Evolutionary conservation across 2,329 filamentous ascomycete species (phyloP).

Genomic region (Cordyceps farinosa): DNA sequence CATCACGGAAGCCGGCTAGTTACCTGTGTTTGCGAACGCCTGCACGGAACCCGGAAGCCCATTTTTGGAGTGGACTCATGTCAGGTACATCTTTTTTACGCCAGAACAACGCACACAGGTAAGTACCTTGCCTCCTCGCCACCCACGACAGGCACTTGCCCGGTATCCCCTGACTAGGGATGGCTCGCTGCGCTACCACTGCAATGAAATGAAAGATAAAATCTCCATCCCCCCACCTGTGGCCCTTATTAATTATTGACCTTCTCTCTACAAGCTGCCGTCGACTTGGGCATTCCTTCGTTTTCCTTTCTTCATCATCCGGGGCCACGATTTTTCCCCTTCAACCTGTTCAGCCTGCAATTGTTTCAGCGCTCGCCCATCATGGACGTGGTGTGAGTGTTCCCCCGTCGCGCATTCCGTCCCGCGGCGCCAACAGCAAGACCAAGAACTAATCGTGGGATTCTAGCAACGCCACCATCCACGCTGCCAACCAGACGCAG

Average conservation of each 20-base stretch:
- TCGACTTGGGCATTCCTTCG: conserved; percentile 2
- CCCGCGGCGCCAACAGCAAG: background rate
- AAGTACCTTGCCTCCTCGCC: background rate
- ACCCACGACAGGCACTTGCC: background rate
- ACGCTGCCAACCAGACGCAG: conserved; percentile 46
- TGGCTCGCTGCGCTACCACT: background rate
- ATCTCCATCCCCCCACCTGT: conserved; percentile 17
- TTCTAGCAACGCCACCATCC: conserved; percentile 49
- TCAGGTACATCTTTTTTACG: background rate
- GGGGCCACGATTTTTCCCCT: background rate
- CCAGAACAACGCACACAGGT: background rate
- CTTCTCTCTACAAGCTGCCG: conserved; percentile 4
- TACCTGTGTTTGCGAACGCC: background rate
- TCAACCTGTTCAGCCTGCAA: background rate
- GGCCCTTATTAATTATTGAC: conserved; percentile 17
- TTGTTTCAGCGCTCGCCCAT: conserved; percentile 19
- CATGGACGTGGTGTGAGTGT: conserved; percentile 36
- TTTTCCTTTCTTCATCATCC: conserved; percentile 12
- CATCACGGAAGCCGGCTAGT: no score
- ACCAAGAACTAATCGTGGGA: background rate
- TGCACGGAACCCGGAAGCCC: conserved; percentile 9
- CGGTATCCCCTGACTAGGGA: conserved; percentile 7
- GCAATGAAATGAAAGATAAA: conserved; percentile 16
- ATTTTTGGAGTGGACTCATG: conserved; percentile 3
- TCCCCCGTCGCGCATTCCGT: background rate